Evolutionary conservation across 116 monocot species (phyloP), one percentile per base, ranked within the genome.

Genomic region (Trichopus zeylanicus): DNA sequence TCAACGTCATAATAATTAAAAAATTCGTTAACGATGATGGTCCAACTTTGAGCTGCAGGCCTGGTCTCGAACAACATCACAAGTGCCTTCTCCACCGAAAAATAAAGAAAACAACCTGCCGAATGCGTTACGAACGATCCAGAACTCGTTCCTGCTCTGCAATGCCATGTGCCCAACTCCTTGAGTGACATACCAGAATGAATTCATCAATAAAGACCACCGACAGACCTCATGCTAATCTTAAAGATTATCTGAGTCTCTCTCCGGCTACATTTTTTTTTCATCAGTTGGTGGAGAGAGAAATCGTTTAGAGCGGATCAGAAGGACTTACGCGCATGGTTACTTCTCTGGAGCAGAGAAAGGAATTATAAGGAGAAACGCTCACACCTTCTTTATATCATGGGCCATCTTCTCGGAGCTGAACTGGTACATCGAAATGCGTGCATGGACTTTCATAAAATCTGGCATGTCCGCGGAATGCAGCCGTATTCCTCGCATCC

Each of bases 121-220:
- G 78, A 48, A 29, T 78, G 83, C 2, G 83, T 83, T 28, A 83
- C 67, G 53, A 78, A 78, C 20, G 78, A 78, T 7, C 74, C 78
- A 27, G 63, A 83, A 62, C 74, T 75, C 31, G 63, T 59, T 24
- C 83, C 78, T 1, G 72, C 78, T 0, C 78, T 59, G 71, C 78
- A 83, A 46, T 83, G 78, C 78, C 78, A 83, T 7, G 71, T 57
- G 18, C 67, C 83, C 18, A 83, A 78, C 35, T 83, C 83, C 83
- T 83, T 70, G 39, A 31, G 20, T 42, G n/a, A n/a, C n/a, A n/a
- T n/a, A n/a, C n/a, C n/a, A n/a, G n/a, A n/a, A n/a, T n/a, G n/a
- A n/a, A n/a, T n/a, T n/a, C n/a, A n/a, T n/a, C n/a, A n/a, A n/a
- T n/a, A n/a, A n/a, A n/a, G n/a, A n/a, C n/a, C n/a, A n/a, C n/a